These are phyloP conservation scores for Wilhelminamyces savonicus DNA, from an alignment of 805 yeast species.

Conservation along the genomic window DNA sequence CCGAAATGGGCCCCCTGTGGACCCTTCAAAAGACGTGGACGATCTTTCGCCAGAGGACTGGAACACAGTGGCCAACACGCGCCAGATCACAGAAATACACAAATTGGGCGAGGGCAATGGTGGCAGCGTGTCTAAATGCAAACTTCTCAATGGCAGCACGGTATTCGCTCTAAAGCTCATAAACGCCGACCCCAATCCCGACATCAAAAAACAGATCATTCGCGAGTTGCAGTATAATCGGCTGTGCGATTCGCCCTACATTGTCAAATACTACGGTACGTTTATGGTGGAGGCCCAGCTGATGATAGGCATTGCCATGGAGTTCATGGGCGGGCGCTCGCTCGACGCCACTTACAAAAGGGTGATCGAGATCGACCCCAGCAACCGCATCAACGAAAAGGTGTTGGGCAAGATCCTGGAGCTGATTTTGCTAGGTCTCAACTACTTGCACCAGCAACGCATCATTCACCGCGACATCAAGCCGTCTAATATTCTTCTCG, in stretches of 20 bases:
- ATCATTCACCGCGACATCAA: slow-evolving; percentile 95
- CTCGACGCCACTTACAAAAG: slow-evolving; percentile 85
- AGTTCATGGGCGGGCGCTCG: slow-evolving; percentile 91
- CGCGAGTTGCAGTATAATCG: slow-evolving; percentile 87
- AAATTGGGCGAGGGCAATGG: slow-evolving; percentile 92
- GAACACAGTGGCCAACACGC: slow-evolving; percentile 52
- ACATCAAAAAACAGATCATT: slow-evolving; percentile 81
- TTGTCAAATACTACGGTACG: slow-evolving; percentile 91
- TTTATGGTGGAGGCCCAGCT: slow-evolving; percentile 71
- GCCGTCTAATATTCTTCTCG: slow-evolving; percentile 86
- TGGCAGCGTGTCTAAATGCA: slow-evolving; percentile 82
- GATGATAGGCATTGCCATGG: slow-evolving; percentile 92
- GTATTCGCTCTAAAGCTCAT: slow-evolving; percentile 81
- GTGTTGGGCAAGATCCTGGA: slow-evolving; percentile 89
- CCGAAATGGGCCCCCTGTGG: background rate
- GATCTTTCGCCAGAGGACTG: slow-evolving; percentile 71
- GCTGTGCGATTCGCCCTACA: slow-evolving; percentile 73
- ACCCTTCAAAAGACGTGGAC: slow-evolving; percentile 25
- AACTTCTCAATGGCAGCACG: slow-evolving; percentile 45
- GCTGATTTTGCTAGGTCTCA: slow-evolving; percentile 75
- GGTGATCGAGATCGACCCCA: slow-evolving; percentile 53
- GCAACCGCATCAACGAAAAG: slow-evolving; percentile 88
- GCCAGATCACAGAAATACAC: slow-evolving; percentile 61
- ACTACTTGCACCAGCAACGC: slow-evolving; percentile 79
- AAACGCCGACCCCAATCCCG: slow-evolving; percentile 74